A percentile compares a stretch with the other conserved stretches of the same genome.
phyloP scores from a whole-genome alignment of 192 early-diverging fungal genomes.

The Backusella tuberculispora region DNA sequence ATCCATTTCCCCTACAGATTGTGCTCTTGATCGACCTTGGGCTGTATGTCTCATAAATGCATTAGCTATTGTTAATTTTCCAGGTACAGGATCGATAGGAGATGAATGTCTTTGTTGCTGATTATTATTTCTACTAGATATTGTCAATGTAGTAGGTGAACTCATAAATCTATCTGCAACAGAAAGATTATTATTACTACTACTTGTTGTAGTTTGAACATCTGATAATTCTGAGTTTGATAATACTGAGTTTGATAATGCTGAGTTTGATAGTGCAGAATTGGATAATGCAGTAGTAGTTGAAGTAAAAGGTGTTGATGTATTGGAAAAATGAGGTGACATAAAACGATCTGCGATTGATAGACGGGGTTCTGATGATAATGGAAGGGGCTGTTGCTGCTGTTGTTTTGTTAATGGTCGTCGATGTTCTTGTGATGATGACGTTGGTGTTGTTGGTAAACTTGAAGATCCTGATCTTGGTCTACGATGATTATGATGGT shows the following conservation, averaged over 20 bases:
- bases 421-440: neutral
- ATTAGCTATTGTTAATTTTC: slow-evolving; percentile 12
- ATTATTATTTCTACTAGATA: neutral
- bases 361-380: neutral
- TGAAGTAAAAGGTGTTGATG: neutral
- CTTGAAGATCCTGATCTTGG: slow-evolving; percentile 8
- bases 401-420: neutral
- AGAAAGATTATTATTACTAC: neutral
- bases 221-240: neutral
- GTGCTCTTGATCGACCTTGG: neutral
- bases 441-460: neutral
- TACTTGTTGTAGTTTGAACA: neutral
- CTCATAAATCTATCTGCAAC: slow-evolving; percentile 17
- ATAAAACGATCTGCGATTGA: slow-evolving; percentile 23
- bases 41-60: slow-evolving; percentile 6
- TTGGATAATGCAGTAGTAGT: neutral
- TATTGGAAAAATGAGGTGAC: neutral
- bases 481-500: neutral
- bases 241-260: neutral
- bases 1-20: neutral
- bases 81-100: slow-evolving; percentile 12
- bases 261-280: neutral
- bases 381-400: neutral
- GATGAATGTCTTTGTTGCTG: neutral
- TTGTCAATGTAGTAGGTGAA: neutral